Base-by-base conservation (phyloP, 192 early-diverging fungal species). In the Cetraspora pellucida region DNA sequence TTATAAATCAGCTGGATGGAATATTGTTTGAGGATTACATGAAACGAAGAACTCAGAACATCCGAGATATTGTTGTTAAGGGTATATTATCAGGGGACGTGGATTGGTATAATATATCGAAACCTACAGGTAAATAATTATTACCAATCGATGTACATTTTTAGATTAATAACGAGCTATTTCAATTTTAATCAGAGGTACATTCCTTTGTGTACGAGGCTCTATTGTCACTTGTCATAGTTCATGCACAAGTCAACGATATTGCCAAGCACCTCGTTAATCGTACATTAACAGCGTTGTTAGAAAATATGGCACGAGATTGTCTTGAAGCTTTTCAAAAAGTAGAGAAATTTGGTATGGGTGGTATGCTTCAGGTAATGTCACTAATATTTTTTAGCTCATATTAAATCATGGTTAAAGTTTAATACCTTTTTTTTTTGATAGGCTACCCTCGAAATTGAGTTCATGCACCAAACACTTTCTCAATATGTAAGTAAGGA, bases 1-100 rank as follows among this genome's bases (percentile, higher is more conserved):
- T 90, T 46, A 84, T 93, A 59, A 87, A 90, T 69, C 90, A 94
- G 69, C 77, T 98, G 70, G 94, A 97, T 80, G 85, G 79, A 17
- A 89, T 97, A 61, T 80, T 98, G 49, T 96, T 97, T 80, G 87
- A 89, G 10, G 94, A 93, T 79, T 98, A 96, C 71, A 89, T 95
- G 72, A 91, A 91, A 52, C 90, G 93, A 63, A 94, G 93, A 78
- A 78, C 91, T 3, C 80, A 82, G 28, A 81, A 86, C 46, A 85
- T 97, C 3, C 87, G 83, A 64, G 82, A 87, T 28, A 88, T 98
- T 63, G 89, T 97, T 21, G 87, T 83, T 19, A 86, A 87, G 31
- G 95, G 95, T 60, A 93, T 98, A 72, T 83, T 97, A 45, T 89
- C 89, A 71, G 92, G 90, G 60, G 96, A 96, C 25, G 88, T 96